Conservation (phyloP, 164 flowering plant species). For the Protea cynaroides region DNA sequence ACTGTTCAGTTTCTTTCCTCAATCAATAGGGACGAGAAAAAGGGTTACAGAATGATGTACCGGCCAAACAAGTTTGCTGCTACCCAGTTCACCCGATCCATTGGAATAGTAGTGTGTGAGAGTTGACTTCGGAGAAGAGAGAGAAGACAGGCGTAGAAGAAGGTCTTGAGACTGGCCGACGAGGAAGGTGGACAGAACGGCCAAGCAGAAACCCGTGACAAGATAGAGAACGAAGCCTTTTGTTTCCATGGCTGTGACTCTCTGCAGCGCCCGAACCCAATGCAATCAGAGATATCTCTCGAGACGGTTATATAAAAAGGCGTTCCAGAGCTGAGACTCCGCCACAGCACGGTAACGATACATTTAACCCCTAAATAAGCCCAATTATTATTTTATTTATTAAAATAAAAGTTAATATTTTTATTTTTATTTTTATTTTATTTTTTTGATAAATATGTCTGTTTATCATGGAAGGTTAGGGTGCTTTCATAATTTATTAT, state of each 20-base stretch:
- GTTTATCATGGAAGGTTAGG: no score
- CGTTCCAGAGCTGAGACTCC: no score
- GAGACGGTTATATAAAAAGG: no score
- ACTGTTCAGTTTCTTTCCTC: not conserved
- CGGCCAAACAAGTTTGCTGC: slow-evolving; percentile 51
- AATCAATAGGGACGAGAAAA: not conserved
- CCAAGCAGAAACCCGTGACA: slow-evolving; percentile 6
- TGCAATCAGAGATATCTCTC: not conserved
- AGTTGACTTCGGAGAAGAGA: not conserved
- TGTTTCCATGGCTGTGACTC: slow-evolving; percentile 7
- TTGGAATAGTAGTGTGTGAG: not conserved
- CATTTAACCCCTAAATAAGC: no score
- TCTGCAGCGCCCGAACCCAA: not conserved
- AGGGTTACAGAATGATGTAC: slow-evolving; percentile 30
- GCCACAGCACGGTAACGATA: no score
- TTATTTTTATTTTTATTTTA: no score
- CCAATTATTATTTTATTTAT: no score
- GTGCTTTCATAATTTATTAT: no score
- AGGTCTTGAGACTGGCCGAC: slow-evolving; percentile 11
- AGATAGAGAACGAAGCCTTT: slow-evolving; percentile 10
- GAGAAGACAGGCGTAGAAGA: not conserved
- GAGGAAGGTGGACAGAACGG: slow-evolving; percentile 18
- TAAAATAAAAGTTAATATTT: no score
- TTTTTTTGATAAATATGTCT: no score
- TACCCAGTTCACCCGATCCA: not conserved